Conservation (phyloP, 441 rosid genomes). For the Sinapis alba region DNA sequence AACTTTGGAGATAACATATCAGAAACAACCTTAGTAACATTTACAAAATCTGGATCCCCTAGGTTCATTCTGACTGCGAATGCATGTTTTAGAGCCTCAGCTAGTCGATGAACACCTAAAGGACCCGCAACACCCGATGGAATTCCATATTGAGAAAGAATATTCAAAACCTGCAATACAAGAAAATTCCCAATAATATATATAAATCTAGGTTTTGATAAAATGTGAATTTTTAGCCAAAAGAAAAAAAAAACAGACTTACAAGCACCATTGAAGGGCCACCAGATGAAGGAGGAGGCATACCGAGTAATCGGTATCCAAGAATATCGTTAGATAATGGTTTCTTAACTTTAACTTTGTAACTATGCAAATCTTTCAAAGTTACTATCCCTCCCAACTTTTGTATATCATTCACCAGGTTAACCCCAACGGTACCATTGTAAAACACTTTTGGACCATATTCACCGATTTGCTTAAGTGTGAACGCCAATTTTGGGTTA, state of each 20-base stretch:
- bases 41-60: neutral
- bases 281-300: constrained; percentile 79
- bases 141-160: neutral
- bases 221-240: neutral
- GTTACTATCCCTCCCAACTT: constrained; percentile 58
- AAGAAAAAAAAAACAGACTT: constrained; percentile 18
- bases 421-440: constrained; percentile 51
- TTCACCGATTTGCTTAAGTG: constrained; percentile 41
- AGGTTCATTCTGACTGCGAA: neutral
- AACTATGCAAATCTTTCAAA: constrained; percentile 47
- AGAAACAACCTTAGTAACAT: constrained; percentile 1
- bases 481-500: constrained; percentile 50
- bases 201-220: neutral
- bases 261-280: constrained; percentile 60
- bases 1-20: constrained; percentile 50
- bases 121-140: neutral
- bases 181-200: neutral
- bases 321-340: constrained; percentile 44
- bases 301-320: constrained; percentile 49
- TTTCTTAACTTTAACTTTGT: constrained; percentile 46
- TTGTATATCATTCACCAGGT: constrained; percentile 45
- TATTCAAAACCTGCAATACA: neutral
- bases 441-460: constrained; percentile 49
- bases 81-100: neutral
- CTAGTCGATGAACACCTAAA: neutral